Percentiles rank a stretch among this genome's conserved stretches.
These are phyloP conservation scores for Haberlea rhodopensis DNA, from an alignment of 257 asterid genomes.

Conservation along the genomic window DNA sequence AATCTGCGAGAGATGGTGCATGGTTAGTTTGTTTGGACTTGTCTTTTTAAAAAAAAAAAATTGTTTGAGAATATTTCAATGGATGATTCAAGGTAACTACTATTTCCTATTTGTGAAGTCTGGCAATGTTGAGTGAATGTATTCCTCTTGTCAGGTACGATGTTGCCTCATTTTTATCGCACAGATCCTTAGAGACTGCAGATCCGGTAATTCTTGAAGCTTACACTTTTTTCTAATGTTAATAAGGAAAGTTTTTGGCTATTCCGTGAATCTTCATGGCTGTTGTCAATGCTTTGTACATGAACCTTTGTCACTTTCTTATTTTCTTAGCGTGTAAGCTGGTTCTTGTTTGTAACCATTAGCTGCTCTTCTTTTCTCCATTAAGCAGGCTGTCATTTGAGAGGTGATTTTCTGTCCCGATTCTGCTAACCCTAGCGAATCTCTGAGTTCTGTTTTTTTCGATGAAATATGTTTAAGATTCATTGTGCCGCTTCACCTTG, in stretches of 20 bases:
- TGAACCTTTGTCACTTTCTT: neutral
- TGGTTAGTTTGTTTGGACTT: constrained; percentile 52
- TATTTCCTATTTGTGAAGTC: constrained; percentile 5
- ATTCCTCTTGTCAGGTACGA: constrained; percentile 61
- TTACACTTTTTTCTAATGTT: constrained; percentile 14
- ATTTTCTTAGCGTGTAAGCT: neutral
- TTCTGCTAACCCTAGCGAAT: neutral
- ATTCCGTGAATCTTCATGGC: constrained; percentile 14
- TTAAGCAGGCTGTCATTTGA: neutral
- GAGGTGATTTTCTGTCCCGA: neutral
- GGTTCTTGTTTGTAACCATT: neutral
- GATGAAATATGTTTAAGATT: neutral
- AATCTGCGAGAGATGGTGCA: constrained; percentile 74
- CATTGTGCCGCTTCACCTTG: constrained; percentile 8
- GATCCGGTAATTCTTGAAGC: constrained; percentile 71
- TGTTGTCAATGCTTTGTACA: constrained; percentile 9
- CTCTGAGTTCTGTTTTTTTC: constrained; percentile 1
- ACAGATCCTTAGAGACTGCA: constrained; percentile 64
- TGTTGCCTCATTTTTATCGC: constrained; percentile 65
- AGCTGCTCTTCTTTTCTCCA: neutral
- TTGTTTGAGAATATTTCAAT: constrained; percentile 12
- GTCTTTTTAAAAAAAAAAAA: neutral
- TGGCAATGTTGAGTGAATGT: constrained; percentile 10
- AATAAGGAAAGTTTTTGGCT: constrained; percentile 16
- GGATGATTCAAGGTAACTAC: constrained; percentile 9